phyloP scores from a whole-genome alignment of 371 early-diverging fungal genomes.

The Apophysomyces ossiformis region DNA sequence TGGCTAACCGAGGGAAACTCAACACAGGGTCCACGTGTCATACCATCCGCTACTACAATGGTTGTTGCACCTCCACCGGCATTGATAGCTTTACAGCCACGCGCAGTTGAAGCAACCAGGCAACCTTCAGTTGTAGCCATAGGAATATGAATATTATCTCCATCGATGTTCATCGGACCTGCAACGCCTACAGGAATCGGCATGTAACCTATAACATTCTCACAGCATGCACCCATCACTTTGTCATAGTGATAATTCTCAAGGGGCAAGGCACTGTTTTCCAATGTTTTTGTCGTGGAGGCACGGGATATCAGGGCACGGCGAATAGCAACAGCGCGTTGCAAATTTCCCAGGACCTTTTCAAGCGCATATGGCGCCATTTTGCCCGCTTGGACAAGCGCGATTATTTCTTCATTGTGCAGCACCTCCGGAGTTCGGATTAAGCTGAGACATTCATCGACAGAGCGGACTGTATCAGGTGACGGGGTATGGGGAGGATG shows the following conservation, averaged over 20 bases:
- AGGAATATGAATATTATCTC: constrained; percentile 79
- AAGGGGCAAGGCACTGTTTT: constrained; percentile 72
- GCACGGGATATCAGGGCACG: constrained; percentile 76
- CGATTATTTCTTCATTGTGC: constrained; percentile 76
- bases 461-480: constrained; percentile 25
- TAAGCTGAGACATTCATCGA: constrained; percentile 65
- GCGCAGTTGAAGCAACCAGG: constrained; percentile 90
- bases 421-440: constrained; percentile 55
- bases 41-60: constrained; percentile 85
- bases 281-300: constrained; percentile 64
- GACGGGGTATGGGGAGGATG: too few species aligned
- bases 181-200: constrained; percentile 95
- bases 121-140: constrained; percentile 98
- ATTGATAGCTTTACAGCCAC: constrained; percentile 96
- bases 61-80: constrained; percentile 88
- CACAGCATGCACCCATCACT: constrained; percentile 94
- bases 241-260: constrained; percentile 87
- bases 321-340: constrained; percentile 85
- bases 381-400: constrained; percentile 72
- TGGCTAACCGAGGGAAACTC: constrained; percentile 73
- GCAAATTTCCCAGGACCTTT: constrained; percentile 74
- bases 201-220: constrained; percentile 95
- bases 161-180: constrained; percentile 83
- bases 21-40: constrained; percentile 94
- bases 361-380: constrained; percentile 87